Evolutionary conservation across 2,329 filamentous ascomycete species (phyloP).

Genomic region (Microascus cirrosus): DNA sequence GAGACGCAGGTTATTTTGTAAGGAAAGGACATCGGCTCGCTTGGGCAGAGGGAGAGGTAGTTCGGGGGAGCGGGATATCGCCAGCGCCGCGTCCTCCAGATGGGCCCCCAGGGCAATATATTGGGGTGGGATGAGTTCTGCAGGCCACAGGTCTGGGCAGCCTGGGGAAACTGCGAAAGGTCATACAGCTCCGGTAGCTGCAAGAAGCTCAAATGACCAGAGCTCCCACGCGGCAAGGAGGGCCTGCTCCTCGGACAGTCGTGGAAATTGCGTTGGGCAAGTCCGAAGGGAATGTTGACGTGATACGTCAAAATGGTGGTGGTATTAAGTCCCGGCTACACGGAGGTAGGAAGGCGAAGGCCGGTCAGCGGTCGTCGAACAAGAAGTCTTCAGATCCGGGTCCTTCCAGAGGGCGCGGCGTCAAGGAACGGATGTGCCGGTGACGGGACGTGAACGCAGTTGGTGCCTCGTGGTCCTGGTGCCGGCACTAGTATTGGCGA

Average conservation of each 20-base stretch:
- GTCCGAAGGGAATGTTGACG: not conserved
- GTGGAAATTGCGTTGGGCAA: not conserved
- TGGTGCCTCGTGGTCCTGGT: not conserved
- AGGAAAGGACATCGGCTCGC: not conserved
- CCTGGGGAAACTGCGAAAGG: not conserved
- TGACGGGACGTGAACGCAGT: not conserved
- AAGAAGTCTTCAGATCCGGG: not conserved
- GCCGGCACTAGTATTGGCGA: not conserved
- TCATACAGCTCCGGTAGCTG: not conserved
- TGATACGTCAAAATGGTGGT: not conserved
- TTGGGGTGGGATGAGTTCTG: constrained; percentile 1
- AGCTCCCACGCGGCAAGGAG: not conserved
- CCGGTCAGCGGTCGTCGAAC: not conserved
- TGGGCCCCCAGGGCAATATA: constrained; percentile 1
- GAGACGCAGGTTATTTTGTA: not conserved
- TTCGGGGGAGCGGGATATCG: constrained; percentile 1
- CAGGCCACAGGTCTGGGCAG: not conserved
- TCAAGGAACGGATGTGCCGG: not conserved
- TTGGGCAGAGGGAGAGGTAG: not conserved
- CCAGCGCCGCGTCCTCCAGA: not conserved
- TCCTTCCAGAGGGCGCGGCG: not conserved
- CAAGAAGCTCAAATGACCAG: not conserved
- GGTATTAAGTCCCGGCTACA: not conserved
- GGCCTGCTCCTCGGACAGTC: not conserved
- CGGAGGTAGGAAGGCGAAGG: not conserved